These are phyloP conservation scores for Scortechinia acanthostroma DNA, from an alignment of 2,329 filamentous ascomycete genomes.

Conservation along the genomic window DNA sequence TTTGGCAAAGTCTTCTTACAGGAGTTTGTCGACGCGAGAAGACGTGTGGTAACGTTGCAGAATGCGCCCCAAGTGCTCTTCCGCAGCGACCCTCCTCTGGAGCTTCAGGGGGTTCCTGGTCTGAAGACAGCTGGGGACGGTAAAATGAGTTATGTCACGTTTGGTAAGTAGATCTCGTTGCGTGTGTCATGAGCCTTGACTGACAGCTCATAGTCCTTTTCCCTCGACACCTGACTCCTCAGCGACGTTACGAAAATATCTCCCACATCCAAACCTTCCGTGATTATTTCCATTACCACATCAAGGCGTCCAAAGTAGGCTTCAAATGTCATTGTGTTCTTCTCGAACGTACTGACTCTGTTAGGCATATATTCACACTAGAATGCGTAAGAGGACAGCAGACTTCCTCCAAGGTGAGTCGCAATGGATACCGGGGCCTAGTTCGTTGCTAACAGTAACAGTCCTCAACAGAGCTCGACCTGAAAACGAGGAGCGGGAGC, in stretches of 20 bases:
- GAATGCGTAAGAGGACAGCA: slow-evolving; percentile 94
- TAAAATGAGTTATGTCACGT: slow-evolving; percentile 95
- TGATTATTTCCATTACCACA: slow-evolving; percentile 99
- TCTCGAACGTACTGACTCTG: not conserved
- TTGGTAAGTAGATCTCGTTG: slow-evolving; percentile 52
- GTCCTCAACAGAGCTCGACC: slow-evolving; percentile 93
- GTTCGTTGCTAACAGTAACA: slow-evolving; percentile 26
- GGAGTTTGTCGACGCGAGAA: slow-evolving; percentile 93
- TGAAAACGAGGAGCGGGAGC: slow-evolving; percentile 92
- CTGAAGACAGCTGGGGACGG: slow-evolving; percentile 69
- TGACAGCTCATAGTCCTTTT: slow-evolving; percentile 66
- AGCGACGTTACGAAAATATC: slow-evolving; percentile 89
- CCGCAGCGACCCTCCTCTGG: slow-evolving; percentile 85
- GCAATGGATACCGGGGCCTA: slow-evolving; percentile 12
- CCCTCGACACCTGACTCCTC: slow-evolving; percentile 83
- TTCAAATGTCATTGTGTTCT: not conserved
- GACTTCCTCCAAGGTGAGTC: slow-evolving; percentile 87
- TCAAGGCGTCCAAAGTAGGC: slow-evolving; percentile 81
- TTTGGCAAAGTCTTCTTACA: slow-evolving; percentile 91
- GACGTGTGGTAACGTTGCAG: slow-evolving; percentile 73
- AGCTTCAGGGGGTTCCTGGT: slow-evolving; percentile 81
- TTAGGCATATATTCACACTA: slow-evolving; percentile 85
- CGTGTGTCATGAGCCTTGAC: too few relatives aligned
- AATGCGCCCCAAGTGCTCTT: slow-evolving; percentile 97
- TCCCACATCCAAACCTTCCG: slow-evolving; percentile 99